Conservation (phyloP, 2,329 filamentous ascomycete genomes). For the Colletotrichum neosansevieriae region DNA sequence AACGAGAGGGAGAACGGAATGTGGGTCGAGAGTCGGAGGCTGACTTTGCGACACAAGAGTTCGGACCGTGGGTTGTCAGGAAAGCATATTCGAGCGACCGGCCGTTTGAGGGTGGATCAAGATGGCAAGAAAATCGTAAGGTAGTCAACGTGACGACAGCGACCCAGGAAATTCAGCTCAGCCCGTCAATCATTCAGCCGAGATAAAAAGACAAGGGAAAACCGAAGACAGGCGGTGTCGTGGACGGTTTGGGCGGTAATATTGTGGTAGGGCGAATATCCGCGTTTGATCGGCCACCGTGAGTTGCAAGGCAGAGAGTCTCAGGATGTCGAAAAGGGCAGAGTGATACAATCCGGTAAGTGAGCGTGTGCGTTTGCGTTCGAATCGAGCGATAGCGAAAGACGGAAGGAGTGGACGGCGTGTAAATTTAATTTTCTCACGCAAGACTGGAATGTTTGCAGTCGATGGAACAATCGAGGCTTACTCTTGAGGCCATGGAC, state of each 20-base stretch:
- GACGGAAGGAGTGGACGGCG: constrained; percentile 20
- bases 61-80: constrained; percentile 34
- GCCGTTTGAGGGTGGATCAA: constrained; percentile 35
- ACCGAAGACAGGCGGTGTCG: neutral
- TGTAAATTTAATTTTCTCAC: constrained; percentile 10
- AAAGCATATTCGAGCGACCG: constrained; percentile 36
- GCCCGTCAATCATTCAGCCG: constrained; percentile 12
- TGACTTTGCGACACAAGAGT: constrained; percentile 26
- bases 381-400: constrained; percentile 15
- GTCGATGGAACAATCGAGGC: constrained; percentile 3
- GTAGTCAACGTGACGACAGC: constrained; percentile 21
- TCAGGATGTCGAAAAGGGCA: constrained; percentile 35
- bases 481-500: constrained; percentile 26
- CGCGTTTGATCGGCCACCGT: constrained; percentile 39
- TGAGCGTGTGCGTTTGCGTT: constrained; percentile 2
- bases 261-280: constrained; percentile 30
- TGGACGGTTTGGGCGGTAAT: neutral
- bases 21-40: constrained; percentile 29
- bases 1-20: constrained; percentile 37
- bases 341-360: constrained; percentile 22
- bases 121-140: constrained; percentile 1
- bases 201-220: constrained; percentile 9
- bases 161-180: constrained; percentile 3
- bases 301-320: constrained; percentile 36
- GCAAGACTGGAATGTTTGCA: constrained; percentile 8